Evolutionary conservation across 345 rosid species (phyloP).

Genomic region (Citrus unshiu): DNA sequence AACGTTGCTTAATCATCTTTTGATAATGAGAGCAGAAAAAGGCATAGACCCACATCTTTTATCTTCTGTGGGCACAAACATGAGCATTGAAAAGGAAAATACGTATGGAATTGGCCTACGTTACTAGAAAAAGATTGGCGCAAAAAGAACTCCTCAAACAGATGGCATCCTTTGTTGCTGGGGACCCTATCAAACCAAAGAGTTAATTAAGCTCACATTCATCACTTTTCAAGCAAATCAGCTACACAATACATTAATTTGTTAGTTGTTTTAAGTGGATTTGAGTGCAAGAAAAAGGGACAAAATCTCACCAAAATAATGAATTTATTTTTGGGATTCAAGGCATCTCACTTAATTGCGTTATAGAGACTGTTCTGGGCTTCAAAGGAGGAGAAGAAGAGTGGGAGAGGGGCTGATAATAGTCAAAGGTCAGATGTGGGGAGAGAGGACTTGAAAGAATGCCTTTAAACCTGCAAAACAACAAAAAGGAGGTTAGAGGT

Average conservation of each 20-base stretch:
- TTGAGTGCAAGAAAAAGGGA: too few relatives aligned
- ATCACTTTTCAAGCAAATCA: neutral
- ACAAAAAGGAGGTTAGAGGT: too few relatives aligned
- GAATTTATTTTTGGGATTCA: too few relatives aligned
- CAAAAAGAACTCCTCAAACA: neutral
- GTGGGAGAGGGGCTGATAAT: too few relatives aligned
- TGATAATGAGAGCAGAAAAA: neutral
- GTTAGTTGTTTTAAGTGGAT: too few relatives aligned
- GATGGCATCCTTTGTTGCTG: neutral
- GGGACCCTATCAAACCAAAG: constrained; percentile 2
- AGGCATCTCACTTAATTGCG: too few relatives aligned
- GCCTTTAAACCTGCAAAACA: too few relatives aligned
- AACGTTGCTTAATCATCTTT: neutral
- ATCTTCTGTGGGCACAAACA: neutral
- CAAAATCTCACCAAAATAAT: too few relatives aligned
- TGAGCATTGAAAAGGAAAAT: constrained; percentile 1
- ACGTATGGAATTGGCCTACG: neutral
- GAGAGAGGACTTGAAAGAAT: too few relatives aligned
- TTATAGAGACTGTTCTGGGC: too few relatives aligned
- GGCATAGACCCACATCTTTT: neutral
- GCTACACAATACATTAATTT: neutral
- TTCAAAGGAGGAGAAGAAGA: too few relatives aligned
- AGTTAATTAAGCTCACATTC: neutral
- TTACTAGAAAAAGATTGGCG: neutral
- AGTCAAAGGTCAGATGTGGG: too few relatives aligned